phyloP scores from a whole-genome alignment of 768 basidiomycete species.

The Kwoniella dendrophila region DNA sequence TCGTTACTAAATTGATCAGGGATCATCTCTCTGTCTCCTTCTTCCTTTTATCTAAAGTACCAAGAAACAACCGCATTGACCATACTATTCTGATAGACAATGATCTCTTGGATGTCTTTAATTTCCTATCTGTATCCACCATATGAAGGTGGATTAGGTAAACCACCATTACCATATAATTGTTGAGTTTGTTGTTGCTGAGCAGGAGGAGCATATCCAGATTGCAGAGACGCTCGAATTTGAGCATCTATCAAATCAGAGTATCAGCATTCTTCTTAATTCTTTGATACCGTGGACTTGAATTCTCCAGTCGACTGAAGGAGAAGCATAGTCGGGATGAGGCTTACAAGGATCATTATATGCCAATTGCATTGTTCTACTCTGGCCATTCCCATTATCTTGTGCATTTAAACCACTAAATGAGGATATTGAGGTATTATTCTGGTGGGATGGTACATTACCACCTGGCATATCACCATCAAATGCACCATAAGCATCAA shows the following conservation, averaged over 20 bases:
- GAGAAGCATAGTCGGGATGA: not conserved
- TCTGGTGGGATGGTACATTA: slow-evolving; percentile 58
- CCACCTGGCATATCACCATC: slow-evolving; percentile 81
- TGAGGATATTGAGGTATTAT: not conserved
- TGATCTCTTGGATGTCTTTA: too few relatives aligned
- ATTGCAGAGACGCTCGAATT: slow-evolving; percentile 34
- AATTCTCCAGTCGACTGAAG: too few relatives aligned
- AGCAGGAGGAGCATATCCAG: slow-evolving; percentile 21
- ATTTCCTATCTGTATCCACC: slow-evolving; percentile 33
- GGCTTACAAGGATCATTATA: slow-evolving; percentile 51
- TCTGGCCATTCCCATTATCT: slow-evolving; percentile 63
- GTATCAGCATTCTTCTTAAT: slow-evolving; percentile 9
- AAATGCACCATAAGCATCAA: slow-evolving; percentile 89
- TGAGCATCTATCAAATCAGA: slow-evolving; percentile 30
- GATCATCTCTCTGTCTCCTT: too few relatives aligned
- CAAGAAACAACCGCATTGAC: too few relatives aligned
- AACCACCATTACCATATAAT: slow-evolving; percentile 28
- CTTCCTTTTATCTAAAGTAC: too few relatives aligned
- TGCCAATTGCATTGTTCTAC: slow-evolving; percentile 84
- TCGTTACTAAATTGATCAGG: too few relatives aligned
- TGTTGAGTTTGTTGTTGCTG: slow-evolving; percentile 11
- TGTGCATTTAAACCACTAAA: too few relatives aligned
- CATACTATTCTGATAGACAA: too few relatives aligned
- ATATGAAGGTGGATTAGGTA: slow-evolving; percentile 35
- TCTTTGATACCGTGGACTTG: not conserved